Conservation (phyloP, 768 basidiomycete genomes). For the Calocybe indica region DNA sequence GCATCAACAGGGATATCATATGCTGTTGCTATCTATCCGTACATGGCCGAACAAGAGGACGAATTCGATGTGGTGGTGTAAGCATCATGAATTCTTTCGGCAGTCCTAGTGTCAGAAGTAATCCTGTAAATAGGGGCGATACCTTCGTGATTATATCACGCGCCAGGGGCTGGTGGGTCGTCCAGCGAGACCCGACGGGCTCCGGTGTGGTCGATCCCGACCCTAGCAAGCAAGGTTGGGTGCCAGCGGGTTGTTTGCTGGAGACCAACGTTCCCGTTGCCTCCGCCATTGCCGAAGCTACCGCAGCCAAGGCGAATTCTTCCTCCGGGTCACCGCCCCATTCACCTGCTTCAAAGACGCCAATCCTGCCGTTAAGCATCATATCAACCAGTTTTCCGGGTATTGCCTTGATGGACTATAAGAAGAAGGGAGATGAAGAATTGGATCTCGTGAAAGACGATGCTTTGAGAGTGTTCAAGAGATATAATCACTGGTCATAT, state of each 20-base stretch:
- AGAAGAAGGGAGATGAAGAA: slow-evolving; percentile 91
- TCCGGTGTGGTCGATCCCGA: slow-evolving; percentile 75
- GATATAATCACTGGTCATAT: slow-evolving; percentile 98
- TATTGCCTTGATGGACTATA: slow-evolving; percentile 93
- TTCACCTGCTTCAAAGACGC: slow-evolving; percentile 52
- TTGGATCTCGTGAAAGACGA: slow-evolving; percentile 87
- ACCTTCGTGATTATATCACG: slow-evolving; percentile 91
- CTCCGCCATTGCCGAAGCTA: slow-evolving; percentile 79
- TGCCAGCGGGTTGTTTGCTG: slow-evolving; percentile 93
- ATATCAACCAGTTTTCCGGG: slow-evolving; percentile 98
- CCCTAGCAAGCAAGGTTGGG: slow-evolving; percentile 87
- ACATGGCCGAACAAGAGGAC: slow-evolving; percentile 97
- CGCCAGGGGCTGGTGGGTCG: slow-evolving; percentile 99
- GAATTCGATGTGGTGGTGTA: slow-evolving; percentile 98
- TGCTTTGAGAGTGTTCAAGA: slow-evolving; percentile 86
- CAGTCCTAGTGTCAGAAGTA: slow-evolving; percentile 5
- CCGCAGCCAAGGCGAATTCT: slow-evolving; percentile 48
- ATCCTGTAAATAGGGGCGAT: slow-evolving; percentile 55
- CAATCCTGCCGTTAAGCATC: slow-evolving; percentile 86
- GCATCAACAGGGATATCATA: slow-evolving; percentile 69
- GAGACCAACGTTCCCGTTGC: slow-evolving; percentile 92
- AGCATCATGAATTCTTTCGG: slow-evolving; percentile 24
- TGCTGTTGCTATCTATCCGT: slow-evolving; percentile 97
- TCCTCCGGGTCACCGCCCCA: slow-evolving; percentile 29
- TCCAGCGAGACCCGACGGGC: slow-evolving; percentile 89